These are phyloP conservation scores for Aspergillus quadrilineatus DNA, from an alignment of 2,329 filamentous ascomycete species.

Conservation along the genomic window DNA sequence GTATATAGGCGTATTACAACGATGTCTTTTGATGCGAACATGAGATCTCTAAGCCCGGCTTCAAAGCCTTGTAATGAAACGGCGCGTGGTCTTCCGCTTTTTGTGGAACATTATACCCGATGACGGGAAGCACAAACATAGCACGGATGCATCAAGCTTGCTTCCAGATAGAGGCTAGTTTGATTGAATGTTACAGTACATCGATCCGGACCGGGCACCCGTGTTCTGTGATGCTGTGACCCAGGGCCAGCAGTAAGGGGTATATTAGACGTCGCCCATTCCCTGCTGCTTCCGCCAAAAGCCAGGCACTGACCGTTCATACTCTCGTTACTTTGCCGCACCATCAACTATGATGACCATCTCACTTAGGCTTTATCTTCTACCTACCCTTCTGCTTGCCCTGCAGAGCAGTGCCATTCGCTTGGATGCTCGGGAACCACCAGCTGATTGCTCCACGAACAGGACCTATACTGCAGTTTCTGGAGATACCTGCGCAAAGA, in stretches of 20 bases:
- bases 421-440: not conserved
- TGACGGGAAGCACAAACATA: too few relatives aligned
- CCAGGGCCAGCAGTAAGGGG: not conserved
- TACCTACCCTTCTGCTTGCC: not conserved
- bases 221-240: not conserved
- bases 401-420: not conserved
- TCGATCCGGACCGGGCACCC: not conserved
- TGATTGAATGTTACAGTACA: not conserved
- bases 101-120: too few relatives aligned
- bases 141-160: too few relatives aligned
- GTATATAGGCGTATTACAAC: too few relatives aligned
- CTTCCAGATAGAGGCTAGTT: not conserved
- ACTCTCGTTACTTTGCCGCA: not conserved
- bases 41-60: too few relatives aligned
- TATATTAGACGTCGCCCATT: not conserved
- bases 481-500: conserved; percentile 10
- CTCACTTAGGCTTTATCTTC: not conserved
- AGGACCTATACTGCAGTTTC: not conserved
- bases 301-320: not conserved
- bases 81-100: too few relatives aligned
- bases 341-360: not conserved
- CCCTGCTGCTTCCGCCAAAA: not conserved
- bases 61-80: too few relatives aligned
- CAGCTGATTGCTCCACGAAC: not conserved
- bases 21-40: too few relatives aligned